Percentiles rank a stretch among this genome's conserved stretches.
These are phyloP conservation scores for Cnidoscolus chayamansa DNA, from an alignment of 441 rosid species.

Conservation along the genomic window DNA sequence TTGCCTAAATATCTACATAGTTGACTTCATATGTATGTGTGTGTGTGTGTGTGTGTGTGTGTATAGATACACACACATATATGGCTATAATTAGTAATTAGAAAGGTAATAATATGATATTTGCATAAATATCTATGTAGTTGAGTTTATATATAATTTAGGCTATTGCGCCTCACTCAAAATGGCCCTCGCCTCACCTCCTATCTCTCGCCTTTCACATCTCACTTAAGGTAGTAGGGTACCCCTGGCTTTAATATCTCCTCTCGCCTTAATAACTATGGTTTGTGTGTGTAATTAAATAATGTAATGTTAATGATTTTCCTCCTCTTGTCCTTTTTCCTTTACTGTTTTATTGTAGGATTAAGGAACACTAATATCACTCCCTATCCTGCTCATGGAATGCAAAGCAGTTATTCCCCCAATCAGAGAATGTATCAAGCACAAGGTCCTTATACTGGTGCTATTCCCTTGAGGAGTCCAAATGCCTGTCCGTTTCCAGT, in stretches of 20 bases:
- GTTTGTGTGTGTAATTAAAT: neutral
- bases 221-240: neutral
- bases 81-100: too few relatives aligned
- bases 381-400: conserved; percentile 24
- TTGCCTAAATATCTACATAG: too few relatives aligned
- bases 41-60: too few relatives aligned
- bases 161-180: too few relatives aligned
- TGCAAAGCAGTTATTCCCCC: conserved; percentile 31
- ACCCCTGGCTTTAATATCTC: too few relatives aligned
- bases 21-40: too few relatives aligned
- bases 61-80: too few relatives aligned
- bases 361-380: conserved; percentile 29
- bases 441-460: conserved; percentile 32
- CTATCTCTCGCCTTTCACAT: neutral
- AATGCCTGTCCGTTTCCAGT: conserved; percentile 34
- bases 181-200: too few relatives aligned
- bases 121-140: too few relatives aligned
- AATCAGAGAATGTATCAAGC: conserved; percentile 38
- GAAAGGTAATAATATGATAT: too few relatives aligned
- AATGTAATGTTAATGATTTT: neutral
- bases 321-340: neutral
- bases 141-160: too few relatives aligned
- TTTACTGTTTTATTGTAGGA: conserved; percentile 35
- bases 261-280: too few relatives aligned
- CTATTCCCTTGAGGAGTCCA: conserved; percentile 29